Evolutionary conservation across 2,329 filamentous ascomycete genomes (phyloP).

Genomic region (Penicillium occitanis): DNA sequence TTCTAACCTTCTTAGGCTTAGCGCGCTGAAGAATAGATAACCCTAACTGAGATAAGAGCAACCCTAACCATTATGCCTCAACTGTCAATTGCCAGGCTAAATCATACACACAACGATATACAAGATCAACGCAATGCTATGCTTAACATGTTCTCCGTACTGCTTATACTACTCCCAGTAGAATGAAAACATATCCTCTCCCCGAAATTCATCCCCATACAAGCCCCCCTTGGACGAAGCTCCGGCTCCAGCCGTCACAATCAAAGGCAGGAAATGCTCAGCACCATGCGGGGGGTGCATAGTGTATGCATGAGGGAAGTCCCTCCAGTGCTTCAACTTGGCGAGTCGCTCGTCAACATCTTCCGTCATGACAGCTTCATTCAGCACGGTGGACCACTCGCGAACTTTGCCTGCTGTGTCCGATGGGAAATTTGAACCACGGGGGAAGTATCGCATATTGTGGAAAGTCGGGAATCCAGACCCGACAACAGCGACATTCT

Average conservation of each 20-base stretch:
- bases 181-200: constrained; percentile 18
- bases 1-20: neutral
- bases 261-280: constrained; percentile 22
- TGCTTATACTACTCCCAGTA: constrained; percentile 14
- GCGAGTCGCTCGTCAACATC: constrained; percentile 12
- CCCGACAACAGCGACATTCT: constrained; percentile 20
- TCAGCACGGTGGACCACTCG: constrained; percentile 19
- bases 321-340: constrained; percentile 20
- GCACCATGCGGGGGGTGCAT: constrained; percentile 19
- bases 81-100: neutral
- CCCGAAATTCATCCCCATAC: constrained; percentile 17
- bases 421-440: neutral
- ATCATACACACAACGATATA: neutral
- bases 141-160: neutral
- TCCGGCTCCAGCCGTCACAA: constrained; percentile 19
- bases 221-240: constrained; percentile 13
- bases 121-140: neutral
- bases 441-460: constrained; percentile 18
- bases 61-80: neutral
- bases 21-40: neutral
- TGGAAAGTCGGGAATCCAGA: constrained; percentile 21
- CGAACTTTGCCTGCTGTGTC: constrained; percentile 4
- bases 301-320: constrained; percentile 19
- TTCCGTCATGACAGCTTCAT: constrained; percentile 17
- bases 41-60: neutral